These are phyloP conservation scores for Malassezia sympodialis DNA, from an alignment of 1,284 basidiomycete genomes.

Conservation along the genomic window DNA sequence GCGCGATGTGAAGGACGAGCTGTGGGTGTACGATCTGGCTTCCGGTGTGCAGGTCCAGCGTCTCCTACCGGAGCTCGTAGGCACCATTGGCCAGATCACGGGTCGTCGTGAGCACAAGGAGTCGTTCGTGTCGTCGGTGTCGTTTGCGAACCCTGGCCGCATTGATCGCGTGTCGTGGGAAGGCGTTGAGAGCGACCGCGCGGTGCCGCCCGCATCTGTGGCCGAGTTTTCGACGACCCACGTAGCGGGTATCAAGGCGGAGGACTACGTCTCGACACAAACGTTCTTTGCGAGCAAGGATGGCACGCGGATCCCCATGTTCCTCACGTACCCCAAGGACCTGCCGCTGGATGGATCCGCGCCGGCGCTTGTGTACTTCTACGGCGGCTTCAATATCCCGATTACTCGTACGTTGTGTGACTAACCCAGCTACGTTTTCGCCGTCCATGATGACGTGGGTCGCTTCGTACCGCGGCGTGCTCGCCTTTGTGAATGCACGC, in stretches of 20 bases:
- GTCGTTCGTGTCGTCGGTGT: conserved; percentile 61
- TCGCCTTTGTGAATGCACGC: conserved; percentile 58
- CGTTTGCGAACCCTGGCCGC: conserved; percentile 66
- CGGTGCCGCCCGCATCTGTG: conserved; percentile 50
- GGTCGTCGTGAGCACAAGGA: conserved; percentile 56
- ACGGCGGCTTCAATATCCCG: conserved; percentile 54
- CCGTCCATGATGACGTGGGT: conserved; percentile 66
- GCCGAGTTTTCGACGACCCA: conserved; percentile 57
- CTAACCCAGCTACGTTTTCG: conserved; percentile 54
- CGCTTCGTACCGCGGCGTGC: conserved; percentile 62
- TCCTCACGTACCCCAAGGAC: conserved; percentile 66
- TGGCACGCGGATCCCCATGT: conserved; percentile 74
- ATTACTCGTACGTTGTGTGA: conserved; percentile 46
- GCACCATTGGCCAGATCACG: conserved; percentile 56
- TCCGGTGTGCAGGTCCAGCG: conserved; percentile 57
- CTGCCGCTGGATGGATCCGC: conserved; percentile 66
- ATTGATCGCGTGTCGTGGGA: conserved; percentile 48
- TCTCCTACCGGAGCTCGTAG: conserved; percentile 61
- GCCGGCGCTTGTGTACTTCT: conserved; percentile 68
- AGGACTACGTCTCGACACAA: conserved; percentile 66
- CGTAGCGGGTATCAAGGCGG: conserved; percentile 59
- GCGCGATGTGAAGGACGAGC: conserved; percentile 69
- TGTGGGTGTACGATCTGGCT: conserved; percentile 61
- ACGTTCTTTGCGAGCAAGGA: conserved; percentile 59
- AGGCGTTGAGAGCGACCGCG: conserved; percentile 32